phyloP scores from a whole-genome alignment of 495 filamentous ascomycete species.

The Pyronema omphalodes region DNA sequence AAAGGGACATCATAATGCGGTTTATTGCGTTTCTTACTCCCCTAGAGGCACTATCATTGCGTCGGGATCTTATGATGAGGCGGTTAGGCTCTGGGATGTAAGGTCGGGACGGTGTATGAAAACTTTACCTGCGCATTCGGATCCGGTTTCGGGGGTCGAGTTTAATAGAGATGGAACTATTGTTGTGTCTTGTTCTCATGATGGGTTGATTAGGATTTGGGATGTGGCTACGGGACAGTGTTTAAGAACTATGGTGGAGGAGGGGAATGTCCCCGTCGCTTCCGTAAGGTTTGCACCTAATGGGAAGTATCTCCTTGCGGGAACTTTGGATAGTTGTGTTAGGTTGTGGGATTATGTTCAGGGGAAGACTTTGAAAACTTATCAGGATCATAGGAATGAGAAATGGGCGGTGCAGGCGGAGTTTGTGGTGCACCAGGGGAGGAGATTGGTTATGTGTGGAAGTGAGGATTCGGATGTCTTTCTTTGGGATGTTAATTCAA shows the following conservation, averaged over 20 bases:
- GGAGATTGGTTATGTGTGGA: conserved; percentile 40
- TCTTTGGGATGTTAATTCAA: conserved; percentile 77
- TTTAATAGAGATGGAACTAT: conserved; percentile 85
- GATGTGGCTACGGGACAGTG: conserved; percentile 92
- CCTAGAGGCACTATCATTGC: conserved; percentile 94
- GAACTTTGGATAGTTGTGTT: conserved; percentile 74
- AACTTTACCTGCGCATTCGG: conserved; percentile 80
- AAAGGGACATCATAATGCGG: conserved; percentile 83
- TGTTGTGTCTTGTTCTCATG: conserved; percentile 70
- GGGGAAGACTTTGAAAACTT: conserved; percentile 81
- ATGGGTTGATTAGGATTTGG: conserved; percentile 87
- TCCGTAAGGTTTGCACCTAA: conserved; percentile 85
- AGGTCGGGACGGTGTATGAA: conserved; percentile 67
- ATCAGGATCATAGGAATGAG: conserved; percentile 77
- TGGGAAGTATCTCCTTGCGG: conserved; percentile 77
- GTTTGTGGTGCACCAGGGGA: conserved; percentile 2
- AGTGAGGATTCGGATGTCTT: conserved; percentile 75
- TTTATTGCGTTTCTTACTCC: conserved; percentile 81
- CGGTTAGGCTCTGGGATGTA: conserved; percentile 91
- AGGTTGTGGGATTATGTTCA: conserved; percentile 89
- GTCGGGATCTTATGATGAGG: conserved; percentile 90
- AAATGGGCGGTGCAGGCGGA: conserved; percentile 31
- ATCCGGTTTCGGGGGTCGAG: conserved; percentile 83
- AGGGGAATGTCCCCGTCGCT: conserved; percentile 86
- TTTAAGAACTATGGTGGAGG: conserved; percentile 81